These are phyloP conservation scores for Rhodotorula sphaerocarpa DNA, from an alignment of 768 basidiomycete species.

Conservation along the genomic window DNA sequence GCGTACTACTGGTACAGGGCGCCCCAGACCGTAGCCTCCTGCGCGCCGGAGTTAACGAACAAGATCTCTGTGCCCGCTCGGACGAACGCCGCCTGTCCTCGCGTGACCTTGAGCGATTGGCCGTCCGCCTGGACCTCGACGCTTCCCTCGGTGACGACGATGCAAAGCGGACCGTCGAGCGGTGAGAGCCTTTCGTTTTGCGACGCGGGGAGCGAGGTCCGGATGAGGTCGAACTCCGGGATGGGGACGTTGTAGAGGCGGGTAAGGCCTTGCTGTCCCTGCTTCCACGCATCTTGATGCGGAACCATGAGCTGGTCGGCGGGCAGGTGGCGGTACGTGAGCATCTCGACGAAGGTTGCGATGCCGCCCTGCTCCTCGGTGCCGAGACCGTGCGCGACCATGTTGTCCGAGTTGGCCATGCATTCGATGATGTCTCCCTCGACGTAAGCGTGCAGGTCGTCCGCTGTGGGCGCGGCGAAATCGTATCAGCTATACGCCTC, in stretches of 20 bases:
- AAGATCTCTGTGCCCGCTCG: slow-evolving; percentile 11
- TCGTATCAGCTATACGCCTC: too few relatives aligned
- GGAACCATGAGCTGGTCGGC: slow-evolving; percentile 26
- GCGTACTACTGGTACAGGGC: slow-evolving; percentile 29
- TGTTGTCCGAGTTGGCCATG: slow-evolving; percentile 28
- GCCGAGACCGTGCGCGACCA: slow-evolving; percentile 37
- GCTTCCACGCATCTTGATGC: slow-evolving; percentile 18
- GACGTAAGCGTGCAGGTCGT: slow-evolving; percentile 36
- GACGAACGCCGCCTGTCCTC: slow-evolving; percentile 32
- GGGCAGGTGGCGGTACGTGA: slow-evolving; percentile 35
- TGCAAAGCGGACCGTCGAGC: slow-evolving; percentile 30
- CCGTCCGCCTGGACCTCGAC: slow-evolving; percentile 17
- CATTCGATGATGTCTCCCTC: slow-evolving; percentile 37
- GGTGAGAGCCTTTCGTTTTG: neutral
- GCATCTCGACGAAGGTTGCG: slow-evolving; percentile 36
- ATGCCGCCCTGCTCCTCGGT: slow-evolving; percentile 29
- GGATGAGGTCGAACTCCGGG: slow-evolving; percentile 33
- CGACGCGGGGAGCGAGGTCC: slow-evolving; percentile 4
- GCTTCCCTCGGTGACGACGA: slow-evolving; percentile 28
- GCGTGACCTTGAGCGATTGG: slow-evolving; percentile 10
- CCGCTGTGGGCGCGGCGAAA: neutral
- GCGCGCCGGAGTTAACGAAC: slow-evolving; percentile 5
- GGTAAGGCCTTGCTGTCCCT: slow-evolving; percentile 22
- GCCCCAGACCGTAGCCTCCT: slow-evolving; percentile 31
- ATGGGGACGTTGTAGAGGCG: slow-evolving; percentile 35